phyloP scores from a whole-genome alignment of 495 filamentous ascomycete genomes.

The Friedmanniomyces simplex region DNA sequence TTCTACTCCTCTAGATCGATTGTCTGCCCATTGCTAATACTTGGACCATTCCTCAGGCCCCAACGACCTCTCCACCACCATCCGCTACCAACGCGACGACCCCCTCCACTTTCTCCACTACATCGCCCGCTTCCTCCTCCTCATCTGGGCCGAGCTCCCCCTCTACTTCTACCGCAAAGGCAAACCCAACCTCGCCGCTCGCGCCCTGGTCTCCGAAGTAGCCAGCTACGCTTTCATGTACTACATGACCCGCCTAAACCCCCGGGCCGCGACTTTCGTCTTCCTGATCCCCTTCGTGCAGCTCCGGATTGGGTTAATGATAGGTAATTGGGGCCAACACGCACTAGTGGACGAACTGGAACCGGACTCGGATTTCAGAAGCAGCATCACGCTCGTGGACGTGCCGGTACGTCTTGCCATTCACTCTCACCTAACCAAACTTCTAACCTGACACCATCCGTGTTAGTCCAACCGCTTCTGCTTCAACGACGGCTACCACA shows the following conservation, averaged over 20 bases:
- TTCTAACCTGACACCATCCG: no score
- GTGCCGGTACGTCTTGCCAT: slow-evolving; percentile 45
- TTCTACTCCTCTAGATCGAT: neutral
- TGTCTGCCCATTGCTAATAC: neutral
- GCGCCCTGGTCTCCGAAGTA: slow-evolving; percentile 47
- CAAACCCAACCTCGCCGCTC: slow-evolving; percentile 40
- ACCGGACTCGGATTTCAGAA: slow-evolving; percentile 58
- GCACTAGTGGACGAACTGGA: slow-evolving; percentile 60
- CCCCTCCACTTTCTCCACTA: slow-evolving; percentile 54
- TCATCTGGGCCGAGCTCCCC: slow-evolving; percentile 66
- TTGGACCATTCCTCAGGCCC: slow-evolving; percentile 34
- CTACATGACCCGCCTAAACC: slow-evolving; percentile 39
- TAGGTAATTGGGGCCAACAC: slow-evolving; percentile 69
- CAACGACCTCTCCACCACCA: slow-evolving; percentile 61
- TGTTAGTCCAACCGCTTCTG: slow-evolving; percentile 66
- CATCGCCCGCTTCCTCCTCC: slow-evolving; percentile 57
- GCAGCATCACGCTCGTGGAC: slow-evolving; percentile 63
- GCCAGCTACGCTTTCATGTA: slow-evolving; percentile 36
- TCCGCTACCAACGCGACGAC: slow-evolving; percentile 65
- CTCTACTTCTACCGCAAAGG: slow-evolving; percentile 55
- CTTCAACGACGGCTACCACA: slow-evolving; percentile 72
- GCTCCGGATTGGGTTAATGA: slow-evolving; percentile 56
- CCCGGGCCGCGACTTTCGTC: slow-evolving; percentile 46
- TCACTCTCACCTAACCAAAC: neutral
- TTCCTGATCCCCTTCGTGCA: slow-evolving; percentile 49